These are phyloP conservation scores for Trichosporon inkin DNA, from an alignment of 1,284 basidiomycete genomes.

Conservation along the genomic window DNA sequence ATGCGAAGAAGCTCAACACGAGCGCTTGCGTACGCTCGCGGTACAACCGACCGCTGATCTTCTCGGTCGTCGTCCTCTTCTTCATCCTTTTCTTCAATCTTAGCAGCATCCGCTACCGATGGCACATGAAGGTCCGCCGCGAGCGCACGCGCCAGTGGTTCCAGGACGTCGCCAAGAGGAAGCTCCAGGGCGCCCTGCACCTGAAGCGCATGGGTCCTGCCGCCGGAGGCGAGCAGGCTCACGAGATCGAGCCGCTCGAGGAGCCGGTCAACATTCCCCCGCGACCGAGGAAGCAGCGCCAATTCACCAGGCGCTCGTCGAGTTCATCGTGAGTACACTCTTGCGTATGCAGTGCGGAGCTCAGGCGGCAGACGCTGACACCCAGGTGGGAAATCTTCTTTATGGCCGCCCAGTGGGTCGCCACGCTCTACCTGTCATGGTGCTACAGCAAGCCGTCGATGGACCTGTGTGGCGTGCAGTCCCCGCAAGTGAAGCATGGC, in stretches of 20 bases:
- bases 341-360: neutral
- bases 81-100: neutral
- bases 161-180: neutral
- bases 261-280: neutral
- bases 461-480: neutral
- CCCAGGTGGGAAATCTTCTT: neutral
- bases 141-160: neutral
- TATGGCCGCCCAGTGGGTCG: neutral
- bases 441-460: neutral
- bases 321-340: neutral
- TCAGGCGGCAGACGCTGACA: neutral
- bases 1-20: neutral
- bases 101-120: neutral
- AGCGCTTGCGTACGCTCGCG: neutral
- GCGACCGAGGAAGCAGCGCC: neutral
- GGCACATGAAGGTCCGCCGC: constrained; percentile 2
- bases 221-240: neutral
- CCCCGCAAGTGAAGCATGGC: neutral
- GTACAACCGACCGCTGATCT: neutral
- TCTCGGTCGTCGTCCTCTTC: constrained; percentile 2
- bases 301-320: neutral
- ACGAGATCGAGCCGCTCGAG: neutral
- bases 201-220: neutral
- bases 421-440: constrained; percentile 1
- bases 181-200: neutral